Percentiles rank a stretch among this genome's conserved stretches.
These are phyloP conservation scores for Penicillium sp. DNA, from an alignment of 2,329 filamentous ascomycete species.

Conservation along the genomic window DNA sequence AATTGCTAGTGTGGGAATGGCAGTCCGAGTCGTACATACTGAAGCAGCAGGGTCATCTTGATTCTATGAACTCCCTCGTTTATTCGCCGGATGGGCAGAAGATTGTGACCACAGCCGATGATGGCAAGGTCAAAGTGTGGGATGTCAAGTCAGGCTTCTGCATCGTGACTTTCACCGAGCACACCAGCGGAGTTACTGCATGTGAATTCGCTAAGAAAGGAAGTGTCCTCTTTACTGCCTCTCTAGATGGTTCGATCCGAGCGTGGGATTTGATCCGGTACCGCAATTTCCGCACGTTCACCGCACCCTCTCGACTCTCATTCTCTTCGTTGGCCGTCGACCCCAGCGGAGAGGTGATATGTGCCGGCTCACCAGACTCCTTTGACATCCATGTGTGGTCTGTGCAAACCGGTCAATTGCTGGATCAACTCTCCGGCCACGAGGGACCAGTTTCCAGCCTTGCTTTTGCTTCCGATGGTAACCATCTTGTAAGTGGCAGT, in stretches of 20 bases:
- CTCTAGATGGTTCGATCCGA: slow-evolving; percentile 85
- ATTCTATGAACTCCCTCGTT: slow-evolving; percentile 85
- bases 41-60: slow-evolving; percentile 96
- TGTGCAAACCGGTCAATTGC: slow-evolving; percentile 90
- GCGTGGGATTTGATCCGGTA: slow-evolving; percentile 96
- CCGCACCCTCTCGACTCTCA: slow-evolving; percentile 80
- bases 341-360: slow-evolving; percentile 91
- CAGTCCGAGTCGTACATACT: slow-evolving; percentile 98
- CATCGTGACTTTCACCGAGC: slow-evolving; percentile 95
- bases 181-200: slow-evolving; percentile 83
- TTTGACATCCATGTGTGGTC: slow-evolving; percentile 99
- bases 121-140: slow-evolving; percentile 98
- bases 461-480: slow-evolving; percentile 81
- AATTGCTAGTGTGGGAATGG: slow-evolving; percentile 99
- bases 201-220: slow-evolving; percentile 94
- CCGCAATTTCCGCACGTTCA: slow-evolving; percentile 95
- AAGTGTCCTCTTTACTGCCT: slow-evolving; percentile 92
- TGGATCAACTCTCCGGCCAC: slow-evolving; percentile 85
- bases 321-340: slow-evolving; percentile 97
- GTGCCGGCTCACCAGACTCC: slow-evolving; percentile 88
- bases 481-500: slow-evolving; percentile 78
- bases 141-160: slow-evolving; percentile 95
- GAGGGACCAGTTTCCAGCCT: slow-evolving; percentile 88
- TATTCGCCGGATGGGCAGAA: slow-evolving; percentile 92
- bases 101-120: slow-evolving; percentile 88